These are phyloP conservation scores for Globisporangium nunn DNA, from an alignment of 352 stramenopile species.

Conservation along the genomic window DNA sequence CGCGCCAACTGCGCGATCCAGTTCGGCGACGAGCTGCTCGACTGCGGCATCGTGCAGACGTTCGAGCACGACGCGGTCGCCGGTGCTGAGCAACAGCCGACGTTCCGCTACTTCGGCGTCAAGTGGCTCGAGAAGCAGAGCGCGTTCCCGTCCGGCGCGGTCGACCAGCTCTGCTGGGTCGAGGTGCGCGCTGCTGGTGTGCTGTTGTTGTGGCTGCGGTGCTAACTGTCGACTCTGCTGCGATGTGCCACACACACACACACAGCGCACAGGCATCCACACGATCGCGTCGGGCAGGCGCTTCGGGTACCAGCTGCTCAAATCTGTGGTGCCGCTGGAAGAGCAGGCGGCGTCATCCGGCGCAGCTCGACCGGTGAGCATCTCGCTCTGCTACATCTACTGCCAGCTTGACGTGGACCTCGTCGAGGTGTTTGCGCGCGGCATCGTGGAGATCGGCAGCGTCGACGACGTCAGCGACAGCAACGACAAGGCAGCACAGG, in stretches of 20 bases:
- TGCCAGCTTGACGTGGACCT: slow-evolving; percentile 27
- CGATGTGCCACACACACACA: background rate
- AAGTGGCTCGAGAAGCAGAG: slow-evolving; percentile 49
- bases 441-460: slow-evolving; percentile 37
- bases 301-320: slow-evolving; percentile 59
- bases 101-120: slow-evolving; percentile 39
- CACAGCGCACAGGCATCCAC: slow-evolving; percentile 26
- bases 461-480: background rate
- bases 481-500: slow-evolving; percentile 2
- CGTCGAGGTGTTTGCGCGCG: slow-evolving; percentile 51
- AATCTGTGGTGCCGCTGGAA: slow-evolving; percentile 39
- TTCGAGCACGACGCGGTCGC: slow-evolving; percentile 19
- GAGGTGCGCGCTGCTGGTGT: slow-evolving; percentile 21
- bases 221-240: background rate
- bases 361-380: slow-evolving; percentile 25
- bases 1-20: slow-evolving; percentile 38
- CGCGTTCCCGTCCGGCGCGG: slow-evolving; percentile 14
- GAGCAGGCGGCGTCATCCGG: slow-evolving; percentile 3
- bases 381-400: slow-evolving; percentile 66
- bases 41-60: slow-evolving; percentile 41
- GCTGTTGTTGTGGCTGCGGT: background rate
- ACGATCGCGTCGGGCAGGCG: slow-evolving; percentile 19
- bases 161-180: slow-evolving; percentile 55
- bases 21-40: slow-evolving; percentile 29
- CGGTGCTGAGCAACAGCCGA: slow-evolving; percentile 6